Base-by-base conservation (phyloP, 768 basidiomycete species). In the Boletales sp. region DNA sequence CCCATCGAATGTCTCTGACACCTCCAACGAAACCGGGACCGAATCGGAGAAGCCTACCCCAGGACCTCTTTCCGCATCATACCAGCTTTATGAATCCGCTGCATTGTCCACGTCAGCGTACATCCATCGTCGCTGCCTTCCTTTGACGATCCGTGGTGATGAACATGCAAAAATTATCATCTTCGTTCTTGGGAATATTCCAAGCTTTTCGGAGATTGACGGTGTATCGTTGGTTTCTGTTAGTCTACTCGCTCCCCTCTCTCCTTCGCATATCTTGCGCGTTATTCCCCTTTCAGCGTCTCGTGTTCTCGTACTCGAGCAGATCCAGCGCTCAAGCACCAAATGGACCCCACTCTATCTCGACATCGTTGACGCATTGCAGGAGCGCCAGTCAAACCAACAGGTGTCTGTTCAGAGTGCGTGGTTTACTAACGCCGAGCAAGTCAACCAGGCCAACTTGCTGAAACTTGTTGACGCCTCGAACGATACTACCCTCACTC, bases 311-410 rank as follows among this genome's bases (percentile, higher is more conserved):
- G 84, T 94, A 15, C 77, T 94, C 11, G 94, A 95, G 63, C 91
- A 94, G 65, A 72, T 87, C 8, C 76, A 77, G 59, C 75, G 72
- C 56, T 90, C 87, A 80, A 76, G 79, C n/a, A 83, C 82, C 35
- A 90, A 90, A 67, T 94, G 89, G 87, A 85, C 88, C 1, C 88
- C 91, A 0, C 70, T 95, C 4, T 95, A 87, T 67, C 79, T 96
- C 44, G 92, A 94, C 32, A 72, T 93, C 21, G 77, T 89, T 41
- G 77, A 76, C 48, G 84, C 85, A 13, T 67, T 94, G 32, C 90
- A 92, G 55, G 73, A 80, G 39, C 75, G 75, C 41, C 74, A 77
- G 28, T 51, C 69, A 0, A 73, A 77, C 17, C 65, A 70, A 30
- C 74, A 77, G 8, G 78, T 87, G 6, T 53, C 71, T 11, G 74